Evolutionary conservation across 2,329 filamentous ascomycete genomes (phyloP).

Genomic region (Paraphoma chrysanthemicola): DNA sequence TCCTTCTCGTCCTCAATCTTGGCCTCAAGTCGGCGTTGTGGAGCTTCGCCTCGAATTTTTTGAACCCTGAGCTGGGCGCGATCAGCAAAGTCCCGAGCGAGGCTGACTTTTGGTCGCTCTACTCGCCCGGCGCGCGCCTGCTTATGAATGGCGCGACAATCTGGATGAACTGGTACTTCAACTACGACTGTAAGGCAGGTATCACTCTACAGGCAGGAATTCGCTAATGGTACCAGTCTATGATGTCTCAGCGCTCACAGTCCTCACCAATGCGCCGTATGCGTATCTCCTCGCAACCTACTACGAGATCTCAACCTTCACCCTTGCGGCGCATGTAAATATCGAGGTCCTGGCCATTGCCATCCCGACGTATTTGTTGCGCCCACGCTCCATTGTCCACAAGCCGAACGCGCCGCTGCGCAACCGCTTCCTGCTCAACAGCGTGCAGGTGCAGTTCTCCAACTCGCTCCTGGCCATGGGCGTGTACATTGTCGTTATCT

Average conservation of each 20-base stretch:
- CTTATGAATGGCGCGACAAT: conserved; percentile 70
- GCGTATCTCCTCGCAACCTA: conserved; percentile 79
- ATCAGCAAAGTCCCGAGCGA: conserved; percentile 69
- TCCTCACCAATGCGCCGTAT: conserved; percentile 77
- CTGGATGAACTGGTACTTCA: conserved; percentile 73
- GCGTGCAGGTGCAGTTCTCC: conserved; percentile 54
- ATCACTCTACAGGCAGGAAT: neutral
- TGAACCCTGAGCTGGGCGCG: conserved; percentile 69
- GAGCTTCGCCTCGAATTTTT: conserved; percentile 65
- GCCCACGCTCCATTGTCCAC: conserved; percentile 71
- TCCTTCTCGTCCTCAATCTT: conserved; percentile 62
- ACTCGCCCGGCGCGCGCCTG: conserved; percentile 59
- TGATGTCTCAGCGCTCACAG: conserved; percentile 53
- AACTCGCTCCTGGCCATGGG: conserved; percentile 72
- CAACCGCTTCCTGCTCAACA: conserved; percentile 52
- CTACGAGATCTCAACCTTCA: conserved; percentile 71
- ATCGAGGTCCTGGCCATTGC: conserved; percentile 75
- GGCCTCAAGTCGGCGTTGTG: conserved; percentile 70
- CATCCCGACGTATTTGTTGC: conserved; percentile 77
- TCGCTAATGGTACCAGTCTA: conserved; percentile 32
- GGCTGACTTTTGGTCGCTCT: conserved; percentile 61
- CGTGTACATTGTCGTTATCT: conserved; percentile 78
- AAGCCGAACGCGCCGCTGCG: conserved; percentile 56
- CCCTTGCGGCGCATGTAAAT: conserved; percentile 66
- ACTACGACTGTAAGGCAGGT: conserved; percentile 70